Evolutionary conservation across 257 asterid species (phyloP).

Genomic region (Schizonepeta tenuifolia): DNA sequence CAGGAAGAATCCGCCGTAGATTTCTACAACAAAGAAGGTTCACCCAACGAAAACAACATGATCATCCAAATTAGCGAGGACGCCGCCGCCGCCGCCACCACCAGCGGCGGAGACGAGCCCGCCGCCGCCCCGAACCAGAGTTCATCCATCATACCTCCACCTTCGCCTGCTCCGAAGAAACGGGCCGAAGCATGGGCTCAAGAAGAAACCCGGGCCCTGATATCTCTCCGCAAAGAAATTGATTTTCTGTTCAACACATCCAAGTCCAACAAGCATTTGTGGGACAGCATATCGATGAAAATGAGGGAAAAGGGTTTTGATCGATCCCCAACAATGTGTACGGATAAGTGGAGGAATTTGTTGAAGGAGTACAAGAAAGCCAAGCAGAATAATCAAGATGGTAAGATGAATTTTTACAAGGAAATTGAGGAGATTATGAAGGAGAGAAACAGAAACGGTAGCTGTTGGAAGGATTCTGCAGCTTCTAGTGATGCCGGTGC

Average conservation of each 20-base stretch:
- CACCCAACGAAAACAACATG: slow-evolving; percentile 42
- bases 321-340: slow-evolving; percentile 91
- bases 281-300: slow-evolving; percentile 84
- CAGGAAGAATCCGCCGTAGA: slow-evolving; percentile 39
- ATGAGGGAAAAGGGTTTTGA: slow-evolving; percentile 94
- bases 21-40: slow-evolving; percentile 41
- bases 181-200: slow-evolving; percentile 94
- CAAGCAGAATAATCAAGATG: slow-evolving; percentile 59
- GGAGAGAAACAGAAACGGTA: slow-evolving; percentile 59
- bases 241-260: slow-evolving; percentile 80
- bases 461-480: slow-evolving; percentile 50
- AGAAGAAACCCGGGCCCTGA: slow-evolving; percentile 77
- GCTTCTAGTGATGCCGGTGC: slow-evolving; percentile 31
- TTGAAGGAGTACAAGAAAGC: slow-evolving; percentile 83
- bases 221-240: slow-evolving; percentile 69
- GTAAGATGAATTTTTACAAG: slow-evolving; percentile 67
- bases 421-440: slow-evolving; percentile 78
- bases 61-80: slow-evolving; percentile 48
- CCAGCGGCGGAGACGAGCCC: slow-evolving; percentile 45
- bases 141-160: slow-evolving; percentile 26
- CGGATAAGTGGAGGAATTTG: slow-evolving; percentile 95
- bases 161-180: slow-evolving; percentile 65
- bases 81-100: slow-evolving; percentile 34
- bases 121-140: slow-evolving; percentile 37
- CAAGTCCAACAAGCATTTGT: slow-evolving; percentile 82